Base-by-base conservation (phyloP, 192 early-diverging fungal species). In the Phycomyces nitens region DNA sequence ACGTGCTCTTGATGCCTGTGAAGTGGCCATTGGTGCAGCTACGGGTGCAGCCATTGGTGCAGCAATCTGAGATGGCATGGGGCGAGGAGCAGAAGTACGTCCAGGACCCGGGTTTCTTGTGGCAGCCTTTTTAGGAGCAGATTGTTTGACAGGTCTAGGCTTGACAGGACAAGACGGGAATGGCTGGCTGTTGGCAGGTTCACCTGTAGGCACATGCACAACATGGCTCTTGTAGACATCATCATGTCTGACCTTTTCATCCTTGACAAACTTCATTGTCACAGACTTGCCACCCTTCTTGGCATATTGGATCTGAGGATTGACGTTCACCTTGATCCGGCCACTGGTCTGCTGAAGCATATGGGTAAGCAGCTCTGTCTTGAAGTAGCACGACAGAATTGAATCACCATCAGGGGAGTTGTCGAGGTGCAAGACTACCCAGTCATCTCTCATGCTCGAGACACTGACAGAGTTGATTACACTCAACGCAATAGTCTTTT, bases 241-340 rank as follows among this genome's bases (percentile, higher is more conserved):
- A 14, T 80, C 67, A 11, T 68, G 66, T 49, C 72, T 78, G 43
- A 72, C 67, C 21, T 53, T 70, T 42, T 89, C 88, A 64, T 89
- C 86, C 75, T 88, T 88, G 44, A 82, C 77, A 74, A 89, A 88
- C 77, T 92, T 92, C 77, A 92, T 76, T 40, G 74, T 80, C 27
- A 80, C 88, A 11, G 73, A 69, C 70, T 92, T 92, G 63, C 74
- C 78, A 64, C 84, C 81, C 78, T 92, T 92, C 71, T 88, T 92
- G 52, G 71, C 65, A 71, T 87, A 92, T 29, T 83, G 76, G 55
- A 88, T 86, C 16, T 70, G 72, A 42, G 81, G 68, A 58, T 68
- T 71, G 65, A 90, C 73, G 22, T 85, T 79, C 42, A 89, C 76
- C 15, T 74, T 68, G 66, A 90, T 80, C 23, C 82, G 73, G 0